Percentiles rank a stretch among this genome's conserved stretches.
Evolutionary conservation across 2,329 filamentous ascomycete species (phyloP).

Genomic region (Fusarium sp.): DNA sequence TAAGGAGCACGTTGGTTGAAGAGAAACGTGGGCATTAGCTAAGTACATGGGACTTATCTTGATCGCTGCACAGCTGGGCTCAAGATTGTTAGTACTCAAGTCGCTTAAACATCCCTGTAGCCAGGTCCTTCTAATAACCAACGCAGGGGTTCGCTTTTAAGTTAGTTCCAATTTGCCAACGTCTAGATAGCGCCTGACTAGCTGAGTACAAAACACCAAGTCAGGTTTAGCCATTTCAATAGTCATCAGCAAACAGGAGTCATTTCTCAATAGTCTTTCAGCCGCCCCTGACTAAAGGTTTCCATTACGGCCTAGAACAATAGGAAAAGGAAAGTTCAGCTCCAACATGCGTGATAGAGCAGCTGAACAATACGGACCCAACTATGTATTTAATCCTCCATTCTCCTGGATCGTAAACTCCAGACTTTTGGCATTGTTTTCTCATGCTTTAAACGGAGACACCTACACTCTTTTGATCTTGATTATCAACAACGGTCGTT

Average conservation of each 20-base stretch:
- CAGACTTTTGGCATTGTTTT: background rate
- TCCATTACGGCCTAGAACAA: background rate
- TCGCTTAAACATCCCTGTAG: too few species aligned
- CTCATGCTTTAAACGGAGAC: too few species aligned
- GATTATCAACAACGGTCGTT: background rate
- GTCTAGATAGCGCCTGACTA: background rate
- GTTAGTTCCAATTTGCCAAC: background rate
- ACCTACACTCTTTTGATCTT: too few species aligned
- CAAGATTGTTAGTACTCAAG: too few species aligned
- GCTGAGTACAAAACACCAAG: background rate
- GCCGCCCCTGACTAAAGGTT: background rate
- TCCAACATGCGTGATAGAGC: background rate
- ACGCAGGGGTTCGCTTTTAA: background rate
- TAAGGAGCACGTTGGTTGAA: too few species aligned
- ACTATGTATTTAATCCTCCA: background rate
- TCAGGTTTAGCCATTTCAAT: slow-evolving; percentile 5
- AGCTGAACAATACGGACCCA: background rate
- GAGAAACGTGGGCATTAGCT: too few species aligned
- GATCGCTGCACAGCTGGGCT: too few species aligned
- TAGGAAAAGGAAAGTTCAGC: background rate
- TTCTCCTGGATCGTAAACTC: background rate
- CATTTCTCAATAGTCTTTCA: background rate
- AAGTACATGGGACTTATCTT: too few species aligned
- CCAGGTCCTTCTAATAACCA: background rate
- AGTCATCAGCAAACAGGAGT: background rate